Evolutionary conservation across 2,329 filamentous ascomycete genomes (phyloP).

Genomic region (Bretziella fagacearum): DNA sequence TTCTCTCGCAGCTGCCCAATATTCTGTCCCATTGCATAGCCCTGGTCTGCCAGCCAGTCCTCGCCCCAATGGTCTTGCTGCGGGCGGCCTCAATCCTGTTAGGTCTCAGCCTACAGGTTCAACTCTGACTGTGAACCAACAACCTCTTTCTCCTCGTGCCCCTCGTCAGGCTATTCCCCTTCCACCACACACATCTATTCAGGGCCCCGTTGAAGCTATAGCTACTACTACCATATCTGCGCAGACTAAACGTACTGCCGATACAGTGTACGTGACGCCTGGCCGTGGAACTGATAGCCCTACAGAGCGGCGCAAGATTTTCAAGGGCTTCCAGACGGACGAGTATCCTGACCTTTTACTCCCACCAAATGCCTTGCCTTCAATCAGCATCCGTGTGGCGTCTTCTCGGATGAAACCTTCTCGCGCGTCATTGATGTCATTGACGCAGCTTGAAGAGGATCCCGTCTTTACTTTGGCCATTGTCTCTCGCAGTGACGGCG

Average conservation of each 20-base stretch:
- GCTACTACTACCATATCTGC: slow-evolving; percentile 19
- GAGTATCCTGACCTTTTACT: slow-evolving; percentile 76
- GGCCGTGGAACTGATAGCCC: slow-evolving; percentile 22
- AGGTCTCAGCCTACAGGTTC: not conserved
- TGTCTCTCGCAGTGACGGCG: slow-evolving; percentile 55
- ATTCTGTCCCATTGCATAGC: slow-evolving; percentile 33
- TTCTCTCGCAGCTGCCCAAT: slow-evolving; percentile 13
- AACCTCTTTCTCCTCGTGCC: slow-evolving; percentile 54
- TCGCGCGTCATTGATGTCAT: slow-evolving; percentile 62
- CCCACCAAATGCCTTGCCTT: slow-evolving; percentile 73
- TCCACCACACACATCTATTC: slow-evolving; percentile 46
- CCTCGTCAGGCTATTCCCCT: slow-evolving; percentile 58
- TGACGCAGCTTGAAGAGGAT: slow-evolving; percentile 72
- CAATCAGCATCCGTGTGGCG: slow-evolving; percentile 70
- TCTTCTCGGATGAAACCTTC: slow-evolving; percentile 93
- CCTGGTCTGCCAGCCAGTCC: slow-evolving; percentile 44
- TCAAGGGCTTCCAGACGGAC: slow-evolving; percentile 62
- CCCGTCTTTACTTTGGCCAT: slow-evolving; percentile 86
- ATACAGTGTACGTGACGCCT: not conserved
- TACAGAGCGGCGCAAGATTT: slow-evolving; percentile 39
- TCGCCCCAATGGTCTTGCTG: slow-evolving; percentile 29
- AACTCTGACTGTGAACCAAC: slow-evolving; percentile 22
- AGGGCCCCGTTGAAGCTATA: slow-evolving; percentile 18
- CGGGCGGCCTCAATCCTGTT: not conserved
- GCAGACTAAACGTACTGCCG: slow-evolving; percentile 18